A percentile compares a stretch with the other conserved stretches of the same genome.
phyloP scores from a whole-genome alignment of 1,284 basidiomycete genomes.

The Boletellus deceptivus region DNA sequence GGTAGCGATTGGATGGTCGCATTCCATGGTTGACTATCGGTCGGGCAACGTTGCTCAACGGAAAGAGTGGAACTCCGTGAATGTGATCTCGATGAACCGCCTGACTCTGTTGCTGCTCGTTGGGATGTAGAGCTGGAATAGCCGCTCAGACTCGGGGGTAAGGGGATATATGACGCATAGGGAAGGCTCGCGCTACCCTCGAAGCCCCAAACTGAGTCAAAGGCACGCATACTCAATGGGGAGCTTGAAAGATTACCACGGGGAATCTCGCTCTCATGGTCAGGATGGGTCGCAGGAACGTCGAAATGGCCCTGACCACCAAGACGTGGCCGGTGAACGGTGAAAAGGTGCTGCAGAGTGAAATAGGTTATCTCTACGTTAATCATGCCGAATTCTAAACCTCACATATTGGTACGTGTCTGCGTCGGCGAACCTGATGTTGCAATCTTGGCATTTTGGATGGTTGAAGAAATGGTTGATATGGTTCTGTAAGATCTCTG shows the following conservation, averaged over 20 bases:
- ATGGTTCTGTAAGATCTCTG: constrained; percentile 29
- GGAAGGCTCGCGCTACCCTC: constrained; percentile 23
- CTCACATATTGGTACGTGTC: constrained; percentile 34
- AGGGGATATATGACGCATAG: constrained; percentile 29
- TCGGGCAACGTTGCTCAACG: constrained; percentile 31
- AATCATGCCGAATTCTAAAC: neutral
- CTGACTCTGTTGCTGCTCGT: constrained; percentile 13
- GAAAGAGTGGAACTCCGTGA: constrained; percentile 35
- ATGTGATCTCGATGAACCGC: constrained; percentile 19
- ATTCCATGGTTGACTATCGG: constrained; percentile 19
- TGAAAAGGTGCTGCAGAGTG: constrained; percentile 27
- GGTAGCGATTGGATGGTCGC: constrained; percentile 10
- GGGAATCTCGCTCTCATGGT: constrained; percentile 1
- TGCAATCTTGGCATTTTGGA: constrained; percentile 29
- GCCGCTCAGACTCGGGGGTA: constrained; percentile 33
- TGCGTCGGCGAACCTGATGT: constrained; percentile 28
- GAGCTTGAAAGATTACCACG: constrained; percentile 10
- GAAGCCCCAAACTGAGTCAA: constrained; percentile 31
- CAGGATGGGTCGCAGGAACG: neutral
- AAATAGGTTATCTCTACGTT: constrained; percentile 4
- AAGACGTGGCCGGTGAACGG: constrained; percentile 23
- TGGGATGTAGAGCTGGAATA: constrained; percentile 33
- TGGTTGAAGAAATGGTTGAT: constrained; percentile 35
- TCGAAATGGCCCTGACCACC: constrained; percentile 8
- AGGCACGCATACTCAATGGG: constrained; percentile 2